A percentile compares a stretch with the other conserved stretches of the same genome.
Conservation (phyloP, 768 basidiomycete species). For the Jaapia argillacea region DNA sequence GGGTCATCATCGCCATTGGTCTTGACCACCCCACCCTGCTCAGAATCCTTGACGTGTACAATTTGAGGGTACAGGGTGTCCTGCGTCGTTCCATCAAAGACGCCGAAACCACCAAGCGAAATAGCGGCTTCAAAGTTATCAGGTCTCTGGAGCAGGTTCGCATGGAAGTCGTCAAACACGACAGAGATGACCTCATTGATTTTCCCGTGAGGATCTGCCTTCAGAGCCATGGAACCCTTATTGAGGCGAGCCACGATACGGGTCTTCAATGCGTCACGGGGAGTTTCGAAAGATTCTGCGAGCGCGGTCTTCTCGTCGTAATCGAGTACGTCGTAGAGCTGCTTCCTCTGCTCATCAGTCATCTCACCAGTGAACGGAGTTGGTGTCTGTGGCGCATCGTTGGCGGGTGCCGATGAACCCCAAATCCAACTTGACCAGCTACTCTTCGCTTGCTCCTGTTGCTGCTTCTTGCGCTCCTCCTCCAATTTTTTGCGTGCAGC, state of each 20-base stretch:
- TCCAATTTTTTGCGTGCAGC: constrained; percentile 55
- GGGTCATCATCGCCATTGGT: constrained; percentile 29
- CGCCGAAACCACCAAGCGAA: constrained; percentile 76
- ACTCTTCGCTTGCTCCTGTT: constrained; percentile 33
- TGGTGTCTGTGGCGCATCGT: constrained; percentile 35
- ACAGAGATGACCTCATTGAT: constrained; percentile 72
- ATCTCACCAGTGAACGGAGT: constrained; percentile 52
- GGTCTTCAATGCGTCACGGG: constrained; percentile 72
- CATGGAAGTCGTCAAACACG: constrained; percentile 80
- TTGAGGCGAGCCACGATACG: constrained; percentile 70
- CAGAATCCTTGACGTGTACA: constrained; percentile 61
- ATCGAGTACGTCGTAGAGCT: constrained; percentile 85
- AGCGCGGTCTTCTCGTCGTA: constrained; percentile 83
- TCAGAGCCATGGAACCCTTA: constrained; percentile 81
- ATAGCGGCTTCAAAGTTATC: constrained; percentile 81
- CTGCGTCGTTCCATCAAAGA: constrained; percentile 85
- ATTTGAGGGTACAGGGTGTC: constrained; percentile 83
- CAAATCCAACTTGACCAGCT: constrained; percentile 77
- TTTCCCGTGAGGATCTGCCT: constrained; percentile 55
- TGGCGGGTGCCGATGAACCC: constrained; percentile 41
- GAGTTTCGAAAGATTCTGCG: constrained; percentile 55
- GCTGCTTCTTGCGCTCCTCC: constrained; percentile 53
- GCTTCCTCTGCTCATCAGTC: constrained; percentile 83
- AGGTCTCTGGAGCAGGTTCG: constrained; percentile 74
- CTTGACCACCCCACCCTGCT: constrained; percentile 17